phyloP scores from a whole-genome alignment of 2,329 filamentous ascomycete genomes.

The Fusarium compactum region DNA sequence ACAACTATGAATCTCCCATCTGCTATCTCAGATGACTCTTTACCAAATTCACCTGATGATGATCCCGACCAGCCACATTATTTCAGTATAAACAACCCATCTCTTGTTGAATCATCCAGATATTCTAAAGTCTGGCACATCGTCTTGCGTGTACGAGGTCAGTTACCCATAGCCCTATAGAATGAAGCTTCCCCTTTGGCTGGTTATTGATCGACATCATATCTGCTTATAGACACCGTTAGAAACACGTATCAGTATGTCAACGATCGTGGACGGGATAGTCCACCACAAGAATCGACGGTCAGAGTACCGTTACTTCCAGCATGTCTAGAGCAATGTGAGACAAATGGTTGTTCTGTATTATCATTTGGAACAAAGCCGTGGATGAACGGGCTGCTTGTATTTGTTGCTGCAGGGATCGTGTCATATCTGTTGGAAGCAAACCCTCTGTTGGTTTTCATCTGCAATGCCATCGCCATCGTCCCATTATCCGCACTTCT shows the following conservation, averaged over 20 bases:
- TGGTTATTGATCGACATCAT: background rate
- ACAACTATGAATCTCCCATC: background rate
- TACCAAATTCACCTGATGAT: background rate
- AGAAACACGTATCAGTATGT: background rate
- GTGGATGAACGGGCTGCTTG: background rate
- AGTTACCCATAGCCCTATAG: rapidly evolving
- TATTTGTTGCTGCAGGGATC: slow-evolving; percentile 1
- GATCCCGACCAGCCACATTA: background rate
- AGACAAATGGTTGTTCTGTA: background rate
- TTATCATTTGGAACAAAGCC: background rate
- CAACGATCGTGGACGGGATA: background rate
- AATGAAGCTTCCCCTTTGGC: background rate
- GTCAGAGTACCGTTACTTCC: background rate
- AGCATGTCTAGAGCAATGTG: background rate
- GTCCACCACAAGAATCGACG: background rate
- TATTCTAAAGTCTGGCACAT: rapidly evolving
- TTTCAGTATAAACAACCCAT: background rate
- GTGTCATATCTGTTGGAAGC: background rate
- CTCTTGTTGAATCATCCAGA: background rate
- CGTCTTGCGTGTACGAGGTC: background rate
- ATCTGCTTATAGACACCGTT: background rate
- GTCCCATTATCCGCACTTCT: slow-evolving; percentile 68
- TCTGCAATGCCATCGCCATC: slow-evolving; percentile 71
- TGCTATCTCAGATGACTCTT: background rate
- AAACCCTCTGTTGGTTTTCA: slow-evolving; percentile 61